phyloP scores from a whole-genome alignment of 192 early-diverging fungal genomes.

The Entomortierella beljakovae region DNA sequence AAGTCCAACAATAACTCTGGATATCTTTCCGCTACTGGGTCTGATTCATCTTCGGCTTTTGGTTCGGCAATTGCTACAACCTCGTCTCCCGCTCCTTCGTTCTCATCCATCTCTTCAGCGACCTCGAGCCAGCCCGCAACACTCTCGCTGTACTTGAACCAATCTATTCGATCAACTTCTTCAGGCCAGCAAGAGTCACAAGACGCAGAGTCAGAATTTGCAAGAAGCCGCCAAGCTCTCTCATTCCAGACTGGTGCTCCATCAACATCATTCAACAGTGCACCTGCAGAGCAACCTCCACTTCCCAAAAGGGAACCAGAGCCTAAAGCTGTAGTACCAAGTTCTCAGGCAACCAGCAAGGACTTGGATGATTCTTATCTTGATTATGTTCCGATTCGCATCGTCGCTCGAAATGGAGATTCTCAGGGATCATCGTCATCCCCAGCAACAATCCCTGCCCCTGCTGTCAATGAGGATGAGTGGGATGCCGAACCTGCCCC shows the following conservation, averaged over 20 bases:
- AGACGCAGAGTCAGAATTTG: slow-evolving; percentile 40
- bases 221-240: slow-evolving; percentile 42
- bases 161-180: slow-evolving; percentile 14
- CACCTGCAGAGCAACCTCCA: slow-evolving; percentile 6
- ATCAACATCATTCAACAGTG: background rate
- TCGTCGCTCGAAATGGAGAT: slow-evolving; percentile 45
- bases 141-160: slow-evolving; percentile 41
- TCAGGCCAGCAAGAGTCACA: background rate
- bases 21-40: slow-evolving; percentile 34
- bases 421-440: background rate
- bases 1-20: slow-evolving; percentile 8
- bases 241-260: slow-evolving; percentile 39
- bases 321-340: background rate
- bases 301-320: slow-evolving; percentile 30
- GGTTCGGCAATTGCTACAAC: slow-evolving; percentile 49
- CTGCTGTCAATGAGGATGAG: slow-evolving; percentile 39
- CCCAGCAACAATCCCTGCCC: background rate
- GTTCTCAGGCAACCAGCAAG: background rate
- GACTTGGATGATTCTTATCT: slow-evolving; percentile 14
- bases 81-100: slow-evolving; percentile 41
- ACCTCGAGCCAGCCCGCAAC: slow-evolving; percentile 32
- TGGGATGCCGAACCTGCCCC: slow-evolving; percentile 33
- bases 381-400: slow-evolving; percentile 39
- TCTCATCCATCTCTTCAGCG: slow-evolving; percentile 40
- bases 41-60: slow-evolving; percentile 44